phyloP scores from a whole-genome alignment of 2,329 filamentous ascomycete genomes.

The Scytalidium sp. region DNA sequence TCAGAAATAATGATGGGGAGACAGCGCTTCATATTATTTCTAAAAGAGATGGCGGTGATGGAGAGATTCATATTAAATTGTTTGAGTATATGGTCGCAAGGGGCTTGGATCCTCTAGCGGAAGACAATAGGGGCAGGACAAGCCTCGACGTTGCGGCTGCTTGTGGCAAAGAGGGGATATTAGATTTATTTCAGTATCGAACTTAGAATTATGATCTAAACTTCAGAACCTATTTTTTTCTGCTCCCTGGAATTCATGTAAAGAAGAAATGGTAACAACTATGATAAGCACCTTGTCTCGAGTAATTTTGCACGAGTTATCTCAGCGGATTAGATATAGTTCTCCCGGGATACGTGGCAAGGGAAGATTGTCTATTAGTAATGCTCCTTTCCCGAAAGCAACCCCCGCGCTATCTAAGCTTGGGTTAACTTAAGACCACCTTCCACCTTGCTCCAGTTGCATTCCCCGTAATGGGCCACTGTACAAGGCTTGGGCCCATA shows the following conservation, averaged over 20 bases:
- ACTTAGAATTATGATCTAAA: too few species aligned
- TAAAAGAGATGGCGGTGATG: conserved; percentile 2
- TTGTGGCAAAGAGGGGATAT: conserved; percentile 3
- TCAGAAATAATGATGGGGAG: conserved; percentile 10
- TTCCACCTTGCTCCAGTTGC: neutral
- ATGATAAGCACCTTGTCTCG: too few species aligned
- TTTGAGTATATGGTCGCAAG: conserved; percentile 13
- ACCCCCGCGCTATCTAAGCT: too few species aligned
- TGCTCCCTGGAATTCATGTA: too few species aligned
- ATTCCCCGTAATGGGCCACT: neutral
- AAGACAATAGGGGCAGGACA: conserved; percentile 7
- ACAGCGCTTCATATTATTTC: conserved; percentile 11
- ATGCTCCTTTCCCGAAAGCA: too few species aligned
- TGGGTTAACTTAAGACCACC: too few species aligned
- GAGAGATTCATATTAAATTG: conserved; percentile 1
- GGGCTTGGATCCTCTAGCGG: conserved; percentile 12
- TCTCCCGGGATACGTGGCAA: too few species aligned
- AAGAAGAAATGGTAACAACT: too few species aligned
- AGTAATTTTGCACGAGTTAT: too few species aligned
- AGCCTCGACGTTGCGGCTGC: conserved; percentile 8
- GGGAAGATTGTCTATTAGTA: too few species aligned
- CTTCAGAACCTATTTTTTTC: too few species aligned
- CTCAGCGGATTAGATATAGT: too few species aligned
- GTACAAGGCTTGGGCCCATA: neutral
- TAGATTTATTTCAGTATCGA: conserved; percentile 4